Base-by-base conservation (phyloP, 345 rosid species). In the Hibiscus tridactylites region DNA sequence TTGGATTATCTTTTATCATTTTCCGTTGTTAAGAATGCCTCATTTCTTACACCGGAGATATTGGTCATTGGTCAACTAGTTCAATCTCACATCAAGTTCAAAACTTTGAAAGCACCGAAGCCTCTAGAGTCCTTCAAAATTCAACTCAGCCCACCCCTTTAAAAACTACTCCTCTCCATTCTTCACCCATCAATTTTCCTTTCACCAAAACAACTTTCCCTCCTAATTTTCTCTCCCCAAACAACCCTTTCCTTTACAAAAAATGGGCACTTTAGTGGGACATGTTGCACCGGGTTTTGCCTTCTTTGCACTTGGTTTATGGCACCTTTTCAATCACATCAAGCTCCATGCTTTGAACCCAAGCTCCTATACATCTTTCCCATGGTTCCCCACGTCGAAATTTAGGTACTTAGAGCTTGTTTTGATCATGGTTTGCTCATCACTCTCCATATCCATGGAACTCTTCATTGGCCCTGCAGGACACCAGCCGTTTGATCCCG, bases 401-500 rank as follows among this genome's bases (percentile, higher is more conserved):
- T 9, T 71, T 37, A 85, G 85, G 79, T 76, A 93, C 81, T 0
- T 80, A 68, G 98, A 91, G 81, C 92, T 87, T 17, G 61, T 78
- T 69, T 28, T 83, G 15, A 87, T 91, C 84, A 88, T 93, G 84
- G 0, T 81, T n/a, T 87, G 65, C 17, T 84, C 85, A 66, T 86
- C 79, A 46, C 33, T 88, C 33, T 93, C 96, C 29, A 71, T 93
- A 7, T 80, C 88, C n/a, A 85, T 90, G 79, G 97, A 93, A 71
- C 92, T 93, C 63, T 86, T 93, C 66, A 81, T 93, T 42, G 88
- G 94, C 3, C 97, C 91, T 0, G 70, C 68, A 65, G 83, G 74
- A n/a, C 96, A 91, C 79, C 96, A 88, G n/a, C 97, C 96, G 19
- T 80, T 93, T n/a, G 94, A 91, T 76, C 24, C 81, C 0, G 97